These are phyloP conservation scores for Solanum sitiens DNA, from an alignment of 257 asterid genomes.

Conservation along the genomic window DNA sequence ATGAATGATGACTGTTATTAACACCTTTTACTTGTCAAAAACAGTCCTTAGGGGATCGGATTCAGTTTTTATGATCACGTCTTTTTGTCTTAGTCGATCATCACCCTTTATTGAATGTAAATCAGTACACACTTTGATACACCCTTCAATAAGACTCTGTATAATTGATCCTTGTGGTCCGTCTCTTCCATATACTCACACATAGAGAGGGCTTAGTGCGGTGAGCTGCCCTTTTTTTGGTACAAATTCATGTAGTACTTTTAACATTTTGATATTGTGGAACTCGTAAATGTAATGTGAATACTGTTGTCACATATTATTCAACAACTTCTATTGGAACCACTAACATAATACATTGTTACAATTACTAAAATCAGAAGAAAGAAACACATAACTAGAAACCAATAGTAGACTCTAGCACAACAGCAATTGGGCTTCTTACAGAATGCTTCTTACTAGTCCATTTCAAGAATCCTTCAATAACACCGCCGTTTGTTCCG, in stretches of 20 bases:
- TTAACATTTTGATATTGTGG: not conserved
- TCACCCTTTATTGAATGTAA: not conserved
- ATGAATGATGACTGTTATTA: not conserved
- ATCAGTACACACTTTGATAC: not conserved
- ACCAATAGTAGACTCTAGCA: not conserved
- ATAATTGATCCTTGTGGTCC: not conserved
- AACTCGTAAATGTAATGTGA: not conserved
- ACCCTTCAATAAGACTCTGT: no score
- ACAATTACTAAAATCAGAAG: not conserved
- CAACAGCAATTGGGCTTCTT: constrained; percentile 22
- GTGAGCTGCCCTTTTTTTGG: not conserved
- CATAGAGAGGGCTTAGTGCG: not conserved
- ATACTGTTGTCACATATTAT: not conserved
- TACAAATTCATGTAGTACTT: not conserved
- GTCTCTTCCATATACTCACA: not conserved
- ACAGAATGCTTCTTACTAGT: constrained; percentile 16
- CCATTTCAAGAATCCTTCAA: constrained; percentile 40
- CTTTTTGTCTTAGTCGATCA: not conserved
- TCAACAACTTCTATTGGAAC: not conserved
- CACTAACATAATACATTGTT: not conserved
- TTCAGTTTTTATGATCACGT: not conserved
- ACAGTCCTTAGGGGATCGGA: not conserved
- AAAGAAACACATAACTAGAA: not conserved
- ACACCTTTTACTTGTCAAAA: not conserved
- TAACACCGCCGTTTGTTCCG: not conserved